Evolutionary conservation across 208 protist genomes (phyloP).

Genomic region (Herpetomonas tarakana): DNA sequence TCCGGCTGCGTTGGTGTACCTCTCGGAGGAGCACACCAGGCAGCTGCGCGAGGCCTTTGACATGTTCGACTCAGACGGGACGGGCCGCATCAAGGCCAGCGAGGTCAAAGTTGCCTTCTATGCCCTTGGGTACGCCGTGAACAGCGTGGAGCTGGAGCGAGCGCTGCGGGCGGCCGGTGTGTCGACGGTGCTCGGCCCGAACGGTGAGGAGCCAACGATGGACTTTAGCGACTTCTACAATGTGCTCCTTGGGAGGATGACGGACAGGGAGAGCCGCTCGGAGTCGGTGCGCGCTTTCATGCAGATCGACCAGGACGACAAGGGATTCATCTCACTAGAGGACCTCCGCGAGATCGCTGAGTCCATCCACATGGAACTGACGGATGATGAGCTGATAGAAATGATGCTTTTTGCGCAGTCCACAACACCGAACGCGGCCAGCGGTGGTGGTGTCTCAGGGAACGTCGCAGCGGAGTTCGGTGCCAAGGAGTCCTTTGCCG

Average conservation of each 20-base stretch:
- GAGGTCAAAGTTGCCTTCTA: constrained; percentile 93
- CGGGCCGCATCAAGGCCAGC: constrained; percentile 79
- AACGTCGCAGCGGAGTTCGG: constrained; percentile 50
- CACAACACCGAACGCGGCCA: constrained; percentile 32
- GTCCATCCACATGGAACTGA: constrained; percentile 91
- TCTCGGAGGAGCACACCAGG: constrained; percentile 74
- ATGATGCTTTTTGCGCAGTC: constrained; percentile 96
- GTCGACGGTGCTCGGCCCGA: constrained; percentile 27
- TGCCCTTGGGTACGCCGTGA: constrained; percentile 94
- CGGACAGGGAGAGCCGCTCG: constrained; percentile 61
- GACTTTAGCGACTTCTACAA: constrained; percentile 92
- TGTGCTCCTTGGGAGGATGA: constrained; percentile 83
- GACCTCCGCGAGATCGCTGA: constrained; percentile 94
- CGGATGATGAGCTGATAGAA: constrained; percentile 96
- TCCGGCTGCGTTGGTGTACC: constrained; percentile 42
- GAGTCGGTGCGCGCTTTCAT: constrained; percentile 92
- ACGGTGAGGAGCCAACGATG: constrained; percentile 37
- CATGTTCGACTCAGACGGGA: constrained; percentile 94
- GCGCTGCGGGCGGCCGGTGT: constrained; percentile 76
- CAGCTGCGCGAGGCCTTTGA: constrained; percentile 95
- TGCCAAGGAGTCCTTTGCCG: constrained; percentile 51
- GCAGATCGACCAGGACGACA: constrained; percentile 91
- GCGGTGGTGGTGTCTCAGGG: constrained; percentile 3
- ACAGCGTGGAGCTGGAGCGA: constrained; percentile 80
- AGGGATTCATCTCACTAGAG: constrained; percentile 92